phyloP scores from a whole-genome alignment of 306 rosid genomes.

The Lathyrus tuberosus region DNA sequence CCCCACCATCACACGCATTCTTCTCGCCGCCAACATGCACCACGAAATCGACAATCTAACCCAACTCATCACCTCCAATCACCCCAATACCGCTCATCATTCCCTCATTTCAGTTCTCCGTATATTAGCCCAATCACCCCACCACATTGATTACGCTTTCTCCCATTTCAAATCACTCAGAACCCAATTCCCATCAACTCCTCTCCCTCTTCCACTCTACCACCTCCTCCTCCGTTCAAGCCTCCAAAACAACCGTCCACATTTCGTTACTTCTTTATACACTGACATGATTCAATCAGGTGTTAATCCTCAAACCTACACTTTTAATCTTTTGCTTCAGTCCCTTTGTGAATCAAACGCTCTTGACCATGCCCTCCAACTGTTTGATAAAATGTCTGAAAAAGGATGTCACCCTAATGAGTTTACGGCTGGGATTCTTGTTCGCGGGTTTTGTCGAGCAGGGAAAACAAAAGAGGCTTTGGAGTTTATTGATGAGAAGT shows the following conservation, averaged over 20 bases:
- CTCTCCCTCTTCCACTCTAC: slow-evolving; percentile 57
- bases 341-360: slow-evolving; percentile 59
- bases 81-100: slow-evolving; percentile 48
- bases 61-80: slow-evolving; percentile 48
- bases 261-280: slow-evolving; percentile 64
- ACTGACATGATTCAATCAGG: slow-evolving; percentile 69
- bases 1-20: slow-evolving; percentile 62
- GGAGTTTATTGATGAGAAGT: slow-evolving; percentile 41
- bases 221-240: slow-evolving; percentile 64
- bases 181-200: slow-evolving; percentile 51
- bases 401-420: slow-evolving; percentile 80
- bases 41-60: slow-evolving; percentile 58
- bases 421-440: slow-evolving; percentile 71
- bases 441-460: slow-evolving; percentile 79
- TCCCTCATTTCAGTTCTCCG: slow-evolving; percentile 53
- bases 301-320: slow-evolving; percentile 68
- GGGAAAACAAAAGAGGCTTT: slow-evolving; percentile 50
- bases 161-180: slow-evolving; percentile 70
- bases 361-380: slow-evolving; percentile 60
- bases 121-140: slow-evolving; percentile 49
- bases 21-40: slow-evolving; percentile 60
- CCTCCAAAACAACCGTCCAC: slow-evolving; percentile 46
- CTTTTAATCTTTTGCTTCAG: slow-evolving; percentile 70
- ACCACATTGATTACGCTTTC: slow-evolving; percentile 59
- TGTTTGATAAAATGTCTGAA: slow-evolving; percentile 80